These are phyloP conservation scores for Agapanthus africanus DNA, from an alignment of 106 monocot genomes.

Conservation along the genomic window DNA sequence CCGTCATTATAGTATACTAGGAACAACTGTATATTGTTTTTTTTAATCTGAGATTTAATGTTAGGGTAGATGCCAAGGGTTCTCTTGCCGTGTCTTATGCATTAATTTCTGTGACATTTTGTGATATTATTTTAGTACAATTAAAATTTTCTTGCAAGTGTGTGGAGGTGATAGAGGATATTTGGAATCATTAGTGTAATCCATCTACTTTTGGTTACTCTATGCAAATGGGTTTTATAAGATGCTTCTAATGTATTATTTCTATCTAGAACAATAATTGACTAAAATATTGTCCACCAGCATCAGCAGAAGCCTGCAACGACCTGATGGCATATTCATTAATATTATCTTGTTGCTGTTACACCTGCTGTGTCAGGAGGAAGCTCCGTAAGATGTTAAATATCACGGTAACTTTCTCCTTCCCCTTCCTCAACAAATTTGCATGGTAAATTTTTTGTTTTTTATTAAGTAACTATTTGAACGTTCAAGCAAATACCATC, in stretches of 20 bases:
- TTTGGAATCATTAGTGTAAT: background rate
- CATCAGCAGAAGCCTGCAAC: slow-evolving; percentile 79
- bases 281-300: slow-evolving; percentile 27
- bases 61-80: no score
- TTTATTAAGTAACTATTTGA: background rate
- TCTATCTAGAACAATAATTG: background rate
- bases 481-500: background rate
- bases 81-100: no score
- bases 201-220: background rate
- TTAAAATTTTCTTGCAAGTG: no score
- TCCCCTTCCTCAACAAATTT: background rate
- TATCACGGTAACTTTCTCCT: slow-evolving; percentile 45
- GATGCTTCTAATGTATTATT: no score
- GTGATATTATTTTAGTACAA: no score
- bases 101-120: no score
- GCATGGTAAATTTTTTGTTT: background rate
- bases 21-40: no score
- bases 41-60: no score
- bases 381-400: slow-evolving; percentile 65
- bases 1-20: no score
- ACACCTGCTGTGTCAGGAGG: slow-evolving; percentile 86
- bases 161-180: background rate
- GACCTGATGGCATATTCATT: slow-evolving; percentile 88
- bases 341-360: slow-evolving; percentile 89
- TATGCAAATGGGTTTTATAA: no score